phyloP scores from a whole-genome alignment of 495 filamentous ascomycete species.

The Lophiotrema nucula region DNA sequence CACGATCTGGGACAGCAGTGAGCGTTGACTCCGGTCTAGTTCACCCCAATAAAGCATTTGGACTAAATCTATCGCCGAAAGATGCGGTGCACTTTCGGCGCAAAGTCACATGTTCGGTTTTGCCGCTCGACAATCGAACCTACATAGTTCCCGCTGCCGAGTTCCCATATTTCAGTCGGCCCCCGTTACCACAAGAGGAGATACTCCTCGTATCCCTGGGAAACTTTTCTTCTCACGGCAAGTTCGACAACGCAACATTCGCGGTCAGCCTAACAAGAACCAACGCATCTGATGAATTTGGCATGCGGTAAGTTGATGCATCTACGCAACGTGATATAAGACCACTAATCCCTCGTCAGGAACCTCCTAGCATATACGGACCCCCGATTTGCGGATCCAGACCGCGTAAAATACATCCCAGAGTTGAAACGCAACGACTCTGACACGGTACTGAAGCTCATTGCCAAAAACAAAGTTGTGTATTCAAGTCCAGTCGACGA shows the following conservation, averaged over 20 bases:
- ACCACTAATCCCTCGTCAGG: not conserved
- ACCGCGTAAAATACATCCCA: not conserved
- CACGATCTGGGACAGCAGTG: not conserved
- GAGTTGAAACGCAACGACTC: conserved; percentile 10
- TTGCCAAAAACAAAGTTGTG: conserved; percentile 6
- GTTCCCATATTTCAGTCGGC: not conserved
- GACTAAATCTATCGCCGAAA: not conserved
- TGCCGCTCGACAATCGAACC: conserved; percentile 1
- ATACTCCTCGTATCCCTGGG: not conserved
- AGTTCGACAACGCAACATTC: conserved; percentile 6
- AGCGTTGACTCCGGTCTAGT: conserved; percentile 10
- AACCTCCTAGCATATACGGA: not conserved
- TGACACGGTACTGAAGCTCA: not conserved
- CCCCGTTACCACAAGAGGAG: conserved; percentile 6
- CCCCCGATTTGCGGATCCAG: not conserved
- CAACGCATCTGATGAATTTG: not conserved
- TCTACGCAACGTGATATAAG: not conserved
- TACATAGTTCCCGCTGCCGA: conserved; percentile 4
- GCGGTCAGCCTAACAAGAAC: not conserved
- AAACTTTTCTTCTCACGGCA: not conserved
- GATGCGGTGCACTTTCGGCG: conserved; percentile 5
- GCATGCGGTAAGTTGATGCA: not conserved
- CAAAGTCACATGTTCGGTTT: not conserved
- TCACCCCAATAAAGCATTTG: conserved; percentile 4
- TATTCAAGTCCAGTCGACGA: conserved; percentile 5